Conservation (phyloP, 2,329 filamentous ascomycete genomes). For the Neofusicoccum cordaticola region DNA sequence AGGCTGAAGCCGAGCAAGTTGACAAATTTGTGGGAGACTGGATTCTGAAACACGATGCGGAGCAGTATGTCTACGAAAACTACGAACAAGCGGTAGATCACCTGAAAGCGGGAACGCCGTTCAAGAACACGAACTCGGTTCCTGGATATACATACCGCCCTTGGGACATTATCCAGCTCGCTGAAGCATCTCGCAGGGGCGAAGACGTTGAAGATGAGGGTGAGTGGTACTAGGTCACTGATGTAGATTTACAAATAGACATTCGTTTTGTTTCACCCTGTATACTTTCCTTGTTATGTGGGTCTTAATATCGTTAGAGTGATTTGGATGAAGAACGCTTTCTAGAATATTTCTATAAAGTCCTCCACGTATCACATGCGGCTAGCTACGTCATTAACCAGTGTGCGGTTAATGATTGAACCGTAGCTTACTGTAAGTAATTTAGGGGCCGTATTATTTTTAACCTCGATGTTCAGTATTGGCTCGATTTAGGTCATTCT, state of each 20-base stretch:
- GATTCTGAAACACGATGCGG: not conserved
- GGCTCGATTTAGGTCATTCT: no score
- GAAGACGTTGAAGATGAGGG: not conserved
- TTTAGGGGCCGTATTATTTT: no score
- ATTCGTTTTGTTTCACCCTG: no score
- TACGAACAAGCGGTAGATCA: not conserved
- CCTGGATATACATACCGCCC: not conserved
- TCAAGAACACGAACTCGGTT: not conserved
- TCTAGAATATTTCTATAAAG: no score
- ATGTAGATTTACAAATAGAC: constrained; percentile 23
- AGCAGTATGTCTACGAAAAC: not conserved
- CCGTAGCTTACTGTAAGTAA: no score
- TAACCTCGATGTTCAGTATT: no score
- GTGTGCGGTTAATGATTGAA: no score
- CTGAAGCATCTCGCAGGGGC: constrained; percentile 16
- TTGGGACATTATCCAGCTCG: not conserved
- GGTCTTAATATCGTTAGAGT: no score
- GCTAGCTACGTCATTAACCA: no score
- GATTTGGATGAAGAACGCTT: no score
- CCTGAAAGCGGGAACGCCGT: not conserved
- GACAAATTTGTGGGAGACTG: not conserved
- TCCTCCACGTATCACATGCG: no score
- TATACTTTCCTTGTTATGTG: no score
- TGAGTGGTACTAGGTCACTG: not conserved
- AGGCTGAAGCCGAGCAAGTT: not conserved